Evolutionary conservation across 768 basidiomycete species (phyloP).

Genomic region (Kwoniella sp.): DNA sequence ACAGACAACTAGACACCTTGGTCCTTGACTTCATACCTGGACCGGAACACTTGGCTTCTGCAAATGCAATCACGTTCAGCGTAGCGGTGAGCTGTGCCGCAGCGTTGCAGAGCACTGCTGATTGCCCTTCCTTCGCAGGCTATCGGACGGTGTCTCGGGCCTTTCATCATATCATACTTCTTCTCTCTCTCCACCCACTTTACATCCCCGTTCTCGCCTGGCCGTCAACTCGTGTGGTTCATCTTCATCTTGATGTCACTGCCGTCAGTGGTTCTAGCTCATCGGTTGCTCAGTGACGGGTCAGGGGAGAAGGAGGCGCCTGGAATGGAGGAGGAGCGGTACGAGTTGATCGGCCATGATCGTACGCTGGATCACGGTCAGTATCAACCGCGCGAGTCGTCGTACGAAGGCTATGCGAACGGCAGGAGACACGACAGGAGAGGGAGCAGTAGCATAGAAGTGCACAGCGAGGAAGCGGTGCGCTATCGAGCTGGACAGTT

Average conservation of each 20-base stretch:
- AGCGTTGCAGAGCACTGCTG: not conserved
- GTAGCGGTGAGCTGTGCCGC: constrained; percentile 20
- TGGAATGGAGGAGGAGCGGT: constrained; percentile 12
- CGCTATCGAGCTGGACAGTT: too few relatives aligned
- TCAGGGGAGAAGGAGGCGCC: not conserved
- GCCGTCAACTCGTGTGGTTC: constrained; percentile 35
- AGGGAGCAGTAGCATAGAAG: constrained; percentile 6
- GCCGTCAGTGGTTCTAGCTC: constrained; percentile 24
- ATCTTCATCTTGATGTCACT: constrained; percentile 17
- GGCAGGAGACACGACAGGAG: too few relatives aligned
- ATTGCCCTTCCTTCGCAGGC: constrained; percentile 6
- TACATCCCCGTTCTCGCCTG: constrained; percentile 15
- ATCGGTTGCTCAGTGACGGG: constrained; percentile 1
- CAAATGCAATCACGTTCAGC: constrained; percentile 37
- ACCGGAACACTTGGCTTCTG: constrained; percentile 28
- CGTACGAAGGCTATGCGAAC: too few relatives aligned
- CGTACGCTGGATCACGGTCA: not conserved
- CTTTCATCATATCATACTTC: constrained; percentile 31
- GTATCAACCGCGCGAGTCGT: not conserved
- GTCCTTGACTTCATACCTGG: constrained; percentile 31
- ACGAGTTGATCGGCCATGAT: constrained; percentile 10
- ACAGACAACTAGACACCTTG: constrained; percentile 27
- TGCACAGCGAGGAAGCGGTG: not conserved
- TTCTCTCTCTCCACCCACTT: constrained; percentile 34
- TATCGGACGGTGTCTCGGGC: constrained; percentile 25